Conservation (phyloP, 345 rosid genomes). For the Rhizophora mangle region DNA sequence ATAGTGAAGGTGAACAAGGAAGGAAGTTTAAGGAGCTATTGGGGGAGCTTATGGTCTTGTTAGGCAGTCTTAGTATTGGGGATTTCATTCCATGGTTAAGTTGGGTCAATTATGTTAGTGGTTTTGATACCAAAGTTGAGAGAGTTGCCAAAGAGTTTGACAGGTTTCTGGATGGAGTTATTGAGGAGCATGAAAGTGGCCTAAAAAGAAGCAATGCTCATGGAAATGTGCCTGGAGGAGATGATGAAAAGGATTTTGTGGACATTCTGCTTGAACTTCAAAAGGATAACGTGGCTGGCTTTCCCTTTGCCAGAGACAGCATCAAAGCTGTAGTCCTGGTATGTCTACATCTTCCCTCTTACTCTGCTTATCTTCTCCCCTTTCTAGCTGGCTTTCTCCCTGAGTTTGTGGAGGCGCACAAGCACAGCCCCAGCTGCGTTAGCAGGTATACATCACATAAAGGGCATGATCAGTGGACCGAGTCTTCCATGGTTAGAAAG, state of each 20-base stretch:
- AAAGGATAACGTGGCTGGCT: constrained; percentile 9
- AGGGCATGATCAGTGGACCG: too few species aligned
- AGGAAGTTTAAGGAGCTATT: constrained; percentile 30
- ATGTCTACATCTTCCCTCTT: neutral
- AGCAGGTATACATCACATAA: too few species aligned
- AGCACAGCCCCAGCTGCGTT: too few species aligned
- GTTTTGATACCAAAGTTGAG: constrained; percentile 24
- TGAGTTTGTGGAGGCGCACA: too few species aligned
- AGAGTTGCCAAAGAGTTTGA: constrained; percentile 26
- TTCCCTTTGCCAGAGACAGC: constrained; percentile 7
- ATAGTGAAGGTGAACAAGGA: constrained; percentile 29
- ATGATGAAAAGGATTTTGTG: constrained; percentile 21
- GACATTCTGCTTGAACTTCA: constrained; percentile 31
- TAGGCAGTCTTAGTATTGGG: constrained; percentile 41
- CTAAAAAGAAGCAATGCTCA: neutral
- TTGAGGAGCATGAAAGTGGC: constrained; percentile 17
- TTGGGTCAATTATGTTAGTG: constrained; percentile 38
- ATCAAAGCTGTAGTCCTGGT: constrained; percentile 41
- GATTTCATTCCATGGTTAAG: constrained; percentile 54
- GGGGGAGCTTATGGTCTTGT: constrained; percentile 20
- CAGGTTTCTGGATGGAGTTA: constrained; percentile 20
- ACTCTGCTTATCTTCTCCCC: too few species aligned
- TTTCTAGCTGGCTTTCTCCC: too few species aligned
- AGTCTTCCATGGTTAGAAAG: too few species aligned
- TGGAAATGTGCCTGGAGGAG: neutral